Evolutionary conservation across 2,329 filamentous ascomycete species (phyloP).

Genomic region (Verticillium klebahnii): DNA sequence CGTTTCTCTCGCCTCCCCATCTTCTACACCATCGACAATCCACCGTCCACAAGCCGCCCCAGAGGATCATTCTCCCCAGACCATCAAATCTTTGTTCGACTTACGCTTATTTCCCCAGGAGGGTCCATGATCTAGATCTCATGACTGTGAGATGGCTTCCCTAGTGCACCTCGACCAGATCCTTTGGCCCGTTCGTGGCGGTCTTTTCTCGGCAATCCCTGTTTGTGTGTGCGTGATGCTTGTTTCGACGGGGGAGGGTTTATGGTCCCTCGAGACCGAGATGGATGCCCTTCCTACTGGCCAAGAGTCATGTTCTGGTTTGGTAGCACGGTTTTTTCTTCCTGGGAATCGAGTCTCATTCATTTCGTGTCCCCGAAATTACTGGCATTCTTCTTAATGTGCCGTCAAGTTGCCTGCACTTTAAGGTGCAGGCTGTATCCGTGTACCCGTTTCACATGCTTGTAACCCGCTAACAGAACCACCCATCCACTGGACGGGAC

Average conservation of each 20-base stretch:
- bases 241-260: not conserved
- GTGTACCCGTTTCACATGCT: not conserved
- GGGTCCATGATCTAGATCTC: not conserved
- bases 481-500: not conserved
- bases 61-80: not conserved
- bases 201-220: not conserved
- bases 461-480: not conserved
- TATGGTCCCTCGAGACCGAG: not conserved
- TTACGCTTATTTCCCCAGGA: constrained; percentile 3
- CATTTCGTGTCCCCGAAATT: not conserved
- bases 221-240: not conserved
- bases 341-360: not conserved
- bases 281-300: no score
- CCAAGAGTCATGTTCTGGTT: no score
- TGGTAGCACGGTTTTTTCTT: no score
- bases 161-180: not conserved
- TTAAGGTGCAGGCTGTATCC: not conserved
- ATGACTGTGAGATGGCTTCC: not conserved
- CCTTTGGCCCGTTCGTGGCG: not conserved
- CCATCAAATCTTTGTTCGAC: not conserved
- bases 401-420: not conserved
- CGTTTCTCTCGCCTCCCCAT: not conserved
- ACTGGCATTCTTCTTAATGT: not conserved
- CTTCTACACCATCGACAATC: not conserved
- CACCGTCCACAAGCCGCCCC: not conserved